A percentile compares a stretch with the other conserved stretches of the same genome.
Evolutionary conservation across 345 rosid genomes (phyloP).

Genomic region (Clausena lansium): DNA sequence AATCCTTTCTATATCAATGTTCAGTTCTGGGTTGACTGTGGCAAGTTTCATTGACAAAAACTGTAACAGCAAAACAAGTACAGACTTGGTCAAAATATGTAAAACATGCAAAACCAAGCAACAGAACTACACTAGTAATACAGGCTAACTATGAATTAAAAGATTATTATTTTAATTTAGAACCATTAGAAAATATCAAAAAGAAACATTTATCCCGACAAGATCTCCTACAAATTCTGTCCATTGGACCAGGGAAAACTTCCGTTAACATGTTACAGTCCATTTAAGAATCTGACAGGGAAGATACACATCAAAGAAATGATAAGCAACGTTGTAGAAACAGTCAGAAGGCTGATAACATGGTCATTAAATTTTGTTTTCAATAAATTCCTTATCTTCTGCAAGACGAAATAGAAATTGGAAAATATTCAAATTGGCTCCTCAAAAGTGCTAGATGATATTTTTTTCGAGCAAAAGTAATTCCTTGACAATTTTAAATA

Average conservation of each 20-base stretch:
- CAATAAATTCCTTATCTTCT: not conserved
- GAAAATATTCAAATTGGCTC: not conserved
- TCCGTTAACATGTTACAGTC: not conserved
- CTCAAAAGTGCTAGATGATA: not conserved
- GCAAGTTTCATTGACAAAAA: slow-evolving; percentile 98
- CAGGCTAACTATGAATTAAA: not conserved
- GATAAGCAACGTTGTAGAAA: not conserved
- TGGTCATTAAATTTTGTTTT: not conserved
- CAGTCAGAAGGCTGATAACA: not conserved
- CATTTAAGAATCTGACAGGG: not conserved
- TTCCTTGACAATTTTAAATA: not conserved
- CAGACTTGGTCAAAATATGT: not conserved
- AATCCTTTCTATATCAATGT: slow-evolving; percentile 66
- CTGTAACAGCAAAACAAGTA: slow-evolving; percentile 38
- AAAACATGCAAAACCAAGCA: not conserved
- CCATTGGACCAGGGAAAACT: not conserved
- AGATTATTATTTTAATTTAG: not conserved
- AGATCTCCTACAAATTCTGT: not conserved
- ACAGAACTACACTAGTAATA: not conserved
- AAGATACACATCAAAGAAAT: slow-evolving; percentile 3
- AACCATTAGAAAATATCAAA: not conserved
- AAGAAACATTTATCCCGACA: not conserved
- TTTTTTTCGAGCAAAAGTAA: not conserved
- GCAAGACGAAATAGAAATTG: not conserved
- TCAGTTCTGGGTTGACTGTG: slow-evolving; percentile 80